Evolutionary conservation across 768 basidiomycete species (phyloP), one percentile per base, ranked within the genome.

Genomic region (Phanerochaete sordida): DNA sequence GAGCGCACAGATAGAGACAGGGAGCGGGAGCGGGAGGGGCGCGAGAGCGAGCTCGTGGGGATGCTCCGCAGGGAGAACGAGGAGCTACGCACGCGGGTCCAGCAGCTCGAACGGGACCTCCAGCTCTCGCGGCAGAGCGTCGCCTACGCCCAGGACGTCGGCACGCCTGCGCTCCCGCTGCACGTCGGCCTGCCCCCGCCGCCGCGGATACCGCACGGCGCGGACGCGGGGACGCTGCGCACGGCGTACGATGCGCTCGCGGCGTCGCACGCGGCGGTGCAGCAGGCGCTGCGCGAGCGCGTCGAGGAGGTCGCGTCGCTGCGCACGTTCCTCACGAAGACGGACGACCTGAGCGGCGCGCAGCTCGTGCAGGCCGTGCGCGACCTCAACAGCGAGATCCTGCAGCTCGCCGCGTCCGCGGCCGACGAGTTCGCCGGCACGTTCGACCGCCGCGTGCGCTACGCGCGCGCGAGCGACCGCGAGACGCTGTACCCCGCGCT

Each of bases 331-430:
- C 70, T 73, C 3, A 69, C 65, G 52, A 73, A 74, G 64, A 73
- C 72, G 21, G 73, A 74, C 65, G 69, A 72, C 37, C 68, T 67
- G 64, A 71, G 71, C 23, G 72, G 72, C 51, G 70, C 72, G 56
- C 70, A 73, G 65, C 67, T 74, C 48, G 48, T 73, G 13, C 73
- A 74, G 58, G 68, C 70, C 35, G 58, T 73, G 16, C 69, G 68
- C 26, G 73, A 74, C 57, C 67, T 74, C 43, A 74, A 74, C 60
- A 61, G 67, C 19, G 72, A 73, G 66, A 72, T 74, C 63, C 62
- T 73, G 49, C 73, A 74, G 63, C 69, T 74, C 48, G 64, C 73
- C 16, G 73, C 73, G 21, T 70, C 69, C 15, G 66, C 72, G 28
- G 68, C 66, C 46, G 73, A 73, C 27, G 70, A 73, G 64, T 73